phyloP scores from a whole-genome alignment of 306 rosid genomes.

The Macrotyloma uniflorum region DNA sequence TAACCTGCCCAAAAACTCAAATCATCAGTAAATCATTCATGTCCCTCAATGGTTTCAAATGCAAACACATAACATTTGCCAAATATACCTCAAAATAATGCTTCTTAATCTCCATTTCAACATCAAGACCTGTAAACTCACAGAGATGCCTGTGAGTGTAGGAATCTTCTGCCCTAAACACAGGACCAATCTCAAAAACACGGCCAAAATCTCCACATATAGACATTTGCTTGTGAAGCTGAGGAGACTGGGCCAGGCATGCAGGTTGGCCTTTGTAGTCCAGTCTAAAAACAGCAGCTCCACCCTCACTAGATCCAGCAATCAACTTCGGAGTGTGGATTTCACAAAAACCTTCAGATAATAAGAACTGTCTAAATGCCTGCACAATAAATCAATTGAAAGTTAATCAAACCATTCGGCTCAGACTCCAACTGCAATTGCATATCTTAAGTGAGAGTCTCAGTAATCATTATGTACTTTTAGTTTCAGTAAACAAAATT shows the following conservation, averaged over 20 bases:
- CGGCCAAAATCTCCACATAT: conserved; percentile 86
- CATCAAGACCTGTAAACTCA: conserved; percentile 93
- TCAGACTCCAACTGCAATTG: background rate
- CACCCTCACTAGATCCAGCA: conserved; percentile 97
- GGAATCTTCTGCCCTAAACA: conserved; percentile 91
- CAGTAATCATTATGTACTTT: background rate
- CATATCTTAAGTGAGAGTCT: background rate
- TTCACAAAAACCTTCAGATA: conserved; percentile 53
- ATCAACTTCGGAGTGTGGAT: conserved; percentile 87
- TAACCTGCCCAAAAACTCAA: conserved; percentile 63
- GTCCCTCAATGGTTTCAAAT: conserved; percentile 20
- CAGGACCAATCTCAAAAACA: conserved; percentile 90
- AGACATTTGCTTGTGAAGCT: conserved; percentile 96
- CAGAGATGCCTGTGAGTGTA: conserved; percentile 90
- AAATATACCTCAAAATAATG: conserved; percentile 82
- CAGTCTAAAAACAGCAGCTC: conserved; percentile 87
- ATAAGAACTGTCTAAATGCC: conserved; percentile 78
- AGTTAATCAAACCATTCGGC: background rate
- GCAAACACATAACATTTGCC: conserved; percentile 1
- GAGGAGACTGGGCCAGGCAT: conserved; percentile 97
- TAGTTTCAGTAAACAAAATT: background rate
- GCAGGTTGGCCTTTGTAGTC: conserved; percentile 91
- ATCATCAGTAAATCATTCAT: conserved; percentile 16
- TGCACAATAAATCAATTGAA: conserved; percentile 41
- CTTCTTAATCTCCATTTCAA: conserved; percentile 86